A percentile compares a stretch with the other conserved stretches of the same genome.
Evolutionary conservation across 148 eudicot genomes (phyloP).

Genomic region (Salicornia ramosissima): DNA sequence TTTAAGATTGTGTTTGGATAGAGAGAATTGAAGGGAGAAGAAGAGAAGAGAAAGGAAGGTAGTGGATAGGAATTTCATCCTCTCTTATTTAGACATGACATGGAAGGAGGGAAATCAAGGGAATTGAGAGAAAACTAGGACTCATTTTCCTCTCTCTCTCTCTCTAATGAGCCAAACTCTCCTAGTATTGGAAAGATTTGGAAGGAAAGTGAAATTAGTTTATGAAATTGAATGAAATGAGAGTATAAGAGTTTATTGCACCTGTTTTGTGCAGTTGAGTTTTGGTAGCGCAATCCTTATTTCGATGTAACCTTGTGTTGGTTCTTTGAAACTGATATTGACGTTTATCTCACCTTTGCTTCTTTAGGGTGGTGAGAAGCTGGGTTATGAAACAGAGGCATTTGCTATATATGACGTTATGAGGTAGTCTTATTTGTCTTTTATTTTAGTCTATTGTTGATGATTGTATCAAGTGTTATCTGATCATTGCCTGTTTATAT

Average conservation of each 20-base stretch:
- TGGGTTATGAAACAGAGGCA: conserved; percentile 93
- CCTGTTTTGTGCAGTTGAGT: background rate
- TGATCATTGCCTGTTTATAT: background rate
- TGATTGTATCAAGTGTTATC: background rate
- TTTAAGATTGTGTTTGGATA: no score
- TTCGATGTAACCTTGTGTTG: background rate
- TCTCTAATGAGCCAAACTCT: no score
- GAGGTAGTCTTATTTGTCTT: conserved; percentile 44
- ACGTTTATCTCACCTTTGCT: conserved; percentile 1
- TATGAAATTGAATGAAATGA: background rate
- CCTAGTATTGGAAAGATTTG: no score
- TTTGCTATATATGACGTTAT: conserved; percentile 84
- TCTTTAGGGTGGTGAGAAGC: conserved; percentile 60
- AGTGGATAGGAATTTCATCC: no score
- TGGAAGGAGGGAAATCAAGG: no score
- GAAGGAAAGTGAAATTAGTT: no score
- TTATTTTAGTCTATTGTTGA: background rate
- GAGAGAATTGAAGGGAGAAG: no score
- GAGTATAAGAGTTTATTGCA: background rate
- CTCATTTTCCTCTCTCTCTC: no score
- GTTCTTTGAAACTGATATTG: conserved; percentile 3
- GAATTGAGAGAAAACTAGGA: no score
- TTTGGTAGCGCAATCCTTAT: background rate
- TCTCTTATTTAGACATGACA: no score
- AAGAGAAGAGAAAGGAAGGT: no score